Conservation (phyloP, 2,329 filamentous ascomycete genomes). For the Aspergillus calidoustus region DNA sequence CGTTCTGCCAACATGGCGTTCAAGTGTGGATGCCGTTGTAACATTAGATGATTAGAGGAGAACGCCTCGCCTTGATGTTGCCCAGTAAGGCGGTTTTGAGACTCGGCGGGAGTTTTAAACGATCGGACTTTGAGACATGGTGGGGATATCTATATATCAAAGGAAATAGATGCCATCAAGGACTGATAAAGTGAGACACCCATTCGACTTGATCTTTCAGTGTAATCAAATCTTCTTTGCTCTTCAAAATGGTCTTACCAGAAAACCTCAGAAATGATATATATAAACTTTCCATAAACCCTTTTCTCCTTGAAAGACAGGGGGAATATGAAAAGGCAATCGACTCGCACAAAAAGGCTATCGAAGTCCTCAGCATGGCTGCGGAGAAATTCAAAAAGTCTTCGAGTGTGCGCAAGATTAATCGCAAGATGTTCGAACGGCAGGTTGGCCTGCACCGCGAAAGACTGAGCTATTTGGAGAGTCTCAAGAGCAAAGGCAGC, state of each 20-base stretch:
- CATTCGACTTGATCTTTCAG: background rate
- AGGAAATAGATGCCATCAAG: background rate
- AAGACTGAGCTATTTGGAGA: constrained; percentile 20
- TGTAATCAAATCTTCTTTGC: background rate
- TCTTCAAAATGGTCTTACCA: background rate
- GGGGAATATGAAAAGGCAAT: constrained; percentile 23
- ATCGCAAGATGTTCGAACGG: constrained; percentile 27
- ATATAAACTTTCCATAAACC: constrained; percentile 2
- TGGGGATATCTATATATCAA: background rate
- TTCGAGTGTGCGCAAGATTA: constrained; percentile 17
- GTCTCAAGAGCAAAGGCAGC: constrained; percentile 15
- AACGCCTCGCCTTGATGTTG: background rate
- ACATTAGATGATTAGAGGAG: background rate
- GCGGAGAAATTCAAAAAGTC: constrained; percentile 20
- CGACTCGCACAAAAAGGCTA: constrained; percentile 16
- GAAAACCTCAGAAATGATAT: background rate
- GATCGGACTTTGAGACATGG: background rate
- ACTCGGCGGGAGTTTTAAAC: constrained; percentile 4
- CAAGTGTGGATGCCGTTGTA: background rate
- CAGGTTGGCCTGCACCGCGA: constrained; percentile 23
- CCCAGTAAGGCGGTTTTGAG: constrained; percentile 6
- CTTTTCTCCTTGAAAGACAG: constrained; percentile 18
- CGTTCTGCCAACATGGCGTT: background rate
- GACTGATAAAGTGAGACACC: background rate
- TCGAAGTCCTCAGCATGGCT: constrained; percentile 10